A percentile compares a stretch with the other conserved stretches of the same genome.
These are phyloP conservation scores for Buxus sempervirens DNA, from an alignment of 164 flowering plant genomes.

Conservation along the genomic window DNA sequence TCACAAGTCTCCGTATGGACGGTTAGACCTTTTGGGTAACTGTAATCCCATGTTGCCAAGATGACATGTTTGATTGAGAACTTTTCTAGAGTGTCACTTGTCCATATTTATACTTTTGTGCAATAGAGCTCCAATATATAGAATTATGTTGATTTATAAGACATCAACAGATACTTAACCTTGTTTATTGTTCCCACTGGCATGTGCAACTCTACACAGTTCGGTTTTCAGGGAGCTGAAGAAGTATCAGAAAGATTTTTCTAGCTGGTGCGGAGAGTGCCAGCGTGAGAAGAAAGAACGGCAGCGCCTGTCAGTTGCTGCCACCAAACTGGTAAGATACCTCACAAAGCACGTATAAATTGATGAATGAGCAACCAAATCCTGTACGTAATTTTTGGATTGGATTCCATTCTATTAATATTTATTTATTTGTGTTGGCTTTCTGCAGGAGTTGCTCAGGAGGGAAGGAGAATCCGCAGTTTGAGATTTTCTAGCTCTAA, in stretches of 20 bases:
- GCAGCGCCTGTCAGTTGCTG: slow-evolving; percentile 45
- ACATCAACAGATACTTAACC: background rate
- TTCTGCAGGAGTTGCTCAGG: slow-evolving; percentile 52
- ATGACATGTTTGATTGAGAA: too few species aligned
- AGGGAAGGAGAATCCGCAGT: slow-evolving; percentile 36
- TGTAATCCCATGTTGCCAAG: too few species aligned
- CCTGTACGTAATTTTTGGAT: background rate
- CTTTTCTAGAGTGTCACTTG: too few species aligned
- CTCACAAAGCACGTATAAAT: background rate
- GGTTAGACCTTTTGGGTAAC: too few species aligned
- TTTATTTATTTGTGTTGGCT: background rate
- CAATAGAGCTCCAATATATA: too few species aligned
- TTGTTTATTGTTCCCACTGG: background rate
- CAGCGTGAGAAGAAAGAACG: slow-evolving; percentile 78
- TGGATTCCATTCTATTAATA: too few species aligned
- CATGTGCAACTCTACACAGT: slow-evolving; percentile 32
- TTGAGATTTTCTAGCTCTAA: slow-evolving; percentile 17
- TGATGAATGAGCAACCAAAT: background rate
- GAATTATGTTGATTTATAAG: background rate
- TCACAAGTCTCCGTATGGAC: too few species aligned
- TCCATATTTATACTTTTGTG: too few species aligned
- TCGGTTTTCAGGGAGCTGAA: slow-evolving; percentile 78
- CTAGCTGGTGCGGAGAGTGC: slow-evolving; percentile 93
- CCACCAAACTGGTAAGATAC: slow-evolving; percentile 61
- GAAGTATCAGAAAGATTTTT: slow-evolving; percentile 80